Evolutionary conservation across 1,284 basidiomycete genomes (phyloP).

Genomic region (Trametes hirsuta): DNA sequence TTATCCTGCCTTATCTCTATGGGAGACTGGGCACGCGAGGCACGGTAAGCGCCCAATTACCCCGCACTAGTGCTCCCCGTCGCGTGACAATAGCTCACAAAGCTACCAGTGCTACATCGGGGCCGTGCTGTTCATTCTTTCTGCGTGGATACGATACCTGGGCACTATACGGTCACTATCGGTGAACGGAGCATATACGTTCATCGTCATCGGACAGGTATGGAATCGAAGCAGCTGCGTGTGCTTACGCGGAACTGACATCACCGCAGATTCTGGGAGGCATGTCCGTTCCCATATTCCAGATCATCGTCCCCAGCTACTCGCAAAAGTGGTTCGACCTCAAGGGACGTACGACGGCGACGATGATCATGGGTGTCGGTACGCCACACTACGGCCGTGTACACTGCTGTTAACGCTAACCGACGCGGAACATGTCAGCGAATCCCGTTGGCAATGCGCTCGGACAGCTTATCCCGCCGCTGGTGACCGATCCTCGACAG

Average conservation of each 20-base stretch:
- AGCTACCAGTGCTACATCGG: slow-evolving; percentile 56
- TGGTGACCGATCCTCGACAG: slow-evolving; percentile 54
- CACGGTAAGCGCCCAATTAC: slow-evolving; percentile 47
- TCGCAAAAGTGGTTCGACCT: slow-evolving; percentile 82
- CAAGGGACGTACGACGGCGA: slow-evolving; percentile 73
- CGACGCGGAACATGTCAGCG: slow-evolving; percentile 3
- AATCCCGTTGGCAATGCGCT: slow-evolving; percentile 49
- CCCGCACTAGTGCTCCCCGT: not conserved
- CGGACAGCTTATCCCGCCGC: slow-evolving; percentile 70
- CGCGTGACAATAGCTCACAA: too few species aligned
- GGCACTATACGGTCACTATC: slow-evolving; percentile 61
- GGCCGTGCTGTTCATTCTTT: slow-evolving; percentile 53
- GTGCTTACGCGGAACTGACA: not conserved
- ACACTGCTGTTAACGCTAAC: slow-evolving; percentile 28
- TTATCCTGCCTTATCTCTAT: slow-evolving; percentile 58
- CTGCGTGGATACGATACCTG: slow-evolving; percentile 76
- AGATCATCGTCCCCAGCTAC: slow-evolving; percentile 69
- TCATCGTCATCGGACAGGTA: slow-evolving; percentile 74
- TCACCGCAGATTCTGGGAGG: slow-evolving; percentile 50
- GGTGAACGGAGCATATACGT: slow-evolving; percentile 51
- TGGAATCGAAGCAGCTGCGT: not conserved
- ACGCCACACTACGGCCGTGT: slow-evolving; percentile 10
- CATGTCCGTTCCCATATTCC: slow-evolving; percentile 67
- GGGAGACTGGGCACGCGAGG: slow-evolving; percentile 60
- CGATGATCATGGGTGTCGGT: slow-evolving; percentile 80